phyloP scores from a whole-genome alignment of 2,329 filamentous ascomycete genomes.

The Xylariaceae sp. region DNA sequence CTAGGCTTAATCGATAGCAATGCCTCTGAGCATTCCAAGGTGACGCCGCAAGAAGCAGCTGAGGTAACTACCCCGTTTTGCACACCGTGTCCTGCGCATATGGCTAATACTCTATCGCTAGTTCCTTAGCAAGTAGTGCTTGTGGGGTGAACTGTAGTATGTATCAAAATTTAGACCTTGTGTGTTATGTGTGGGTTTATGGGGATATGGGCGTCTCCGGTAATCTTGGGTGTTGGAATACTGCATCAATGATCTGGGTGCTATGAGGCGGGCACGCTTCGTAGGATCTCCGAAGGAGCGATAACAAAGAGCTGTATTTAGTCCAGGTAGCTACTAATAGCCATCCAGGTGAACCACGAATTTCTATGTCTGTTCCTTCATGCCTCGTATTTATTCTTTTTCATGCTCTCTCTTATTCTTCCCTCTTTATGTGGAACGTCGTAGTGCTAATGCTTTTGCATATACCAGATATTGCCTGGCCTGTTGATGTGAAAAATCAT shows the following conservation, averaged over 20 bases:
- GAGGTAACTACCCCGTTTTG: constrained; percentile 51
- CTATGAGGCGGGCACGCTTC: too few species aligned
- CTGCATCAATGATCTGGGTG: neutral
- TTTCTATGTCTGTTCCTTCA: too few species aligned
- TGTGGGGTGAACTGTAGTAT: neutral
- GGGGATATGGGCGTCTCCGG: constrained; percentile 1
- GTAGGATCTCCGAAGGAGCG: too few species aligned
- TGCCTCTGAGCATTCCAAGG: constrained; percentile 67
- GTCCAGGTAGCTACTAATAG: too few species aligned
- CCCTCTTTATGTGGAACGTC: too few species aligned
- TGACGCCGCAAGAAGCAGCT: constrained; percentile 74
- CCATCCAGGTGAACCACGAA: too few species aligned
- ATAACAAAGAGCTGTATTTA: too few species aligned
- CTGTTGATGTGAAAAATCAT: too few species aligned
- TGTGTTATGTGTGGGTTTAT: neutral
- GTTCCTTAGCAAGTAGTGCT: constrained; percentile 36
- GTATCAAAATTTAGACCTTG: constrained; percentile 1
- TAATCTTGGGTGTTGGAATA: neutral
- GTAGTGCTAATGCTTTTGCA: too few species aligned
- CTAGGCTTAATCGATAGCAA: constrained; percentile 76
- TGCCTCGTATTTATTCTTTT: too few species aligned
- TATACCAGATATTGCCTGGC: too few species aligned
- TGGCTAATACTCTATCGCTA: constrained; percentile 28
- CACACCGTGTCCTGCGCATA: neutral
- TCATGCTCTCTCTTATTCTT: too few species aligned